phyloP scores from a whole-genome alignment of 352 stramenopile species.

The Thalassiosira pacifica region DNA sequence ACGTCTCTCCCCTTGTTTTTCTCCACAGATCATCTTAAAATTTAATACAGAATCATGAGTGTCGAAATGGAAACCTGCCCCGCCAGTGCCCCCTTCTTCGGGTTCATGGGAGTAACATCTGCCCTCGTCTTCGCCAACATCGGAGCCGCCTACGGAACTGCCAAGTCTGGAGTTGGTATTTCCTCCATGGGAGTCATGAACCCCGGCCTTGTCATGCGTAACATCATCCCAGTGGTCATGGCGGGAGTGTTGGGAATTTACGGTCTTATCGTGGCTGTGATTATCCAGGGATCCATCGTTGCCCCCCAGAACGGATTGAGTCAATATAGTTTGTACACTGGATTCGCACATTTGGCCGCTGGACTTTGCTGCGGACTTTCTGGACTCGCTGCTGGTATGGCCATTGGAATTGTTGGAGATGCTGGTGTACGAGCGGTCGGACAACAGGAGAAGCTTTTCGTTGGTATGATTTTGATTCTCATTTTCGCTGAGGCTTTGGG shows the following conservation, averaged over 20 bases:
- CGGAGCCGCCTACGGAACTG: conserved; percentile 93
- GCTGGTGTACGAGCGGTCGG: conserved; percentile 96
- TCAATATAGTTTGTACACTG: conserved; percentile 94
- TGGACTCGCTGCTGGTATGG: conserved; percentile 94
- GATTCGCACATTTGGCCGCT: conserved; percentile 95
- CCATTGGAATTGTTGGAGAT: conserved; percentile 96
- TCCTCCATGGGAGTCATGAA: conserved; percentile 95
- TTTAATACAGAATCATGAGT: conserved; percentile 57
- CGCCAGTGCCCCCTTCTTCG: conserved; percentile 99
- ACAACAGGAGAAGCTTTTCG: conserved; percentile 96
- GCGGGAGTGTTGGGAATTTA: conserved; percentile 98
- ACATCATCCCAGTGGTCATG: conserved; percentile 99
- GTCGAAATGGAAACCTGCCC: conserved; percentile 95
- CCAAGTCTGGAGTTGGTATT: conserved; percentile 98
- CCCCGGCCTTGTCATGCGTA: conserved; percentile 96
- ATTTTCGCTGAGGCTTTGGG: conserved; percentile 99
- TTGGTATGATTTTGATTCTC: conserved; percentile 97
- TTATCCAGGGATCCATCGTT: conserved; percentile 93
- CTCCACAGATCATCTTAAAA: not conserved
- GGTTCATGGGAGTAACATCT: conserved; percentile 98
- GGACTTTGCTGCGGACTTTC: conserved; percentile 96
- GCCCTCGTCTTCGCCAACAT: conserved; percentile 91
- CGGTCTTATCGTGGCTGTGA: conserved; percentile 94
- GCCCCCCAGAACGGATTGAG: conserved; percentile 80
- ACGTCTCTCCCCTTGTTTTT: not conserved